phyloP scores from a whole-genome alignment of 192 early-diverging fungal genomes.

The Rhizoclosmatium sp. region DNA sequence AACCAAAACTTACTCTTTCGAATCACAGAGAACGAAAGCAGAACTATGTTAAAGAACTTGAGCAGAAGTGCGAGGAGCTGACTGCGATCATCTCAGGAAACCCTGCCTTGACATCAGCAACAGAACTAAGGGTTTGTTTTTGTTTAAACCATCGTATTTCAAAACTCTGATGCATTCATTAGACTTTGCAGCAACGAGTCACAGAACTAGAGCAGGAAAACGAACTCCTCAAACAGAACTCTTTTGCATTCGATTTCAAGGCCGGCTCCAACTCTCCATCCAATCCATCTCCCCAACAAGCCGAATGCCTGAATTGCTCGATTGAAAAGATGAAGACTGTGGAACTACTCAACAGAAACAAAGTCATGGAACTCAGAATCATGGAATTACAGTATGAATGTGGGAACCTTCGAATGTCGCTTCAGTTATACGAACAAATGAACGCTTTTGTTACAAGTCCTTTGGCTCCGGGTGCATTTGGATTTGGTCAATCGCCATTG shows the following conservation, averaged over 20 bases:
- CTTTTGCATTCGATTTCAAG: neutral
- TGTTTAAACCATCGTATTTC: no score
- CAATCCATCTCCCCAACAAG: neutral
- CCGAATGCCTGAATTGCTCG: neutral
- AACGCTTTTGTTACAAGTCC: neutral
- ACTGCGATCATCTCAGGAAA: neutral
- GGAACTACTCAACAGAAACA: neutral
- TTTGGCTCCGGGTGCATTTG: no score
- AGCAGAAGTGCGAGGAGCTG: neutral
- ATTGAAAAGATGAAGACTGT: neutral
- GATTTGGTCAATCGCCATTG: no score
- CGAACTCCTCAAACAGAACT: neutral
- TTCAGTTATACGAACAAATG: neutral
- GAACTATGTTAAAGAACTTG: conserved; percentile 3
- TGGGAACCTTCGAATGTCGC: neutral
- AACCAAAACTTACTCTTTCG: neutral
- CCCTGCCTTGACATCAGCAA: neutral
- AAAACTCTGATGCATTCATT: neutral
- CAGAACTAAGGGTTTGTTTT: no score
- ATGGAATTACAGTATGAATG: neutral
- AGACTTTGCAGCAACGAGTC: neutral
- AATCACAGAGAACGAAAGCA: neutral
- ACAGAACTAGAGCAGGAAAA: neutral
- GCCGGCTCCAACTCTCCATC: neutral
- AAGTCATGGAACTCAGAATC: neutral